A percentile compares a stretch with the other conserved stretches of the same genome.
phyloP scores from a whole-genome alignment of 495 filamentous ascomycete genomes.

The Aspergillus heteromorphus region DNA sequence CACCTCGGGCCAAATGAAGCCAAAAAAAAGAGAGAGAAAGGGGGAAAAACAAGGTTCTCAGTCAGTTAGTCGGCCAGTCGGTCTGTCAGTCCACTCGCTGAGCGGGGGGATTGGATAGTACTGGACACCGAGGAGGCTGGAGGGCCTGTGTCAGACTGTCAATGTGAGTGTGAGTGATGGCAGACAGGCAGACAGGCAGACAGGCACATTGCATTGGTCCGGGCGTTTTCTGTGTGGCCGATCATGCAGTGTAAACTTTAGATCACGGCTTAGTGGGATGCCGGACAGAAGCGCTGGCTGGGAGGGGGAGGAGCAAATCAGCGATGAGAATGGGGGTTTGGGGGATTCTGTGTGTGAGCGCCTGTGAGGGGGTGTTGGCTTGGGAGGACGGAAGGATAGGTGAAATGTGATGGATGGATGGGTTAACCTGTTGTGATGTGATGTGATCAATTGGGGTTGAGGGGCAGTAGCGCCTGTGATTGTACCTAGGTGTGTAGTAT shows the following conservation, averaged over 20 bases:
- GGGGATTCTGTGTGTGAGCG: no score
- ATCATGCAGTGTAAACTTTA: slow-evolving; percentile 22
- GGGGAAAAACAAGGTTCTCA: neutral
- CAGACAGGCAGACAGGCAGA: no score
- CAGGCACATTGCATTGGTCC: neutral
- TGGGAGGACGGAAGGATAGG: neutral
- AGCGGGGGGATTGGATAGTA: no score
- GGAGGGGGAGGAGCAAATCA: slow-evolving; percentile 10
- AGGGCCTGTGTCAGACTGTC: neutral
- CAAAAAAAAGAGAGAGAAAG: no score
- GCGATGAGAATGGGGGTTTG: neutral
- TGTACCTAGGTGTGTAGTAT: no score
- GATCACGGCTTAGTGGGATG: slow-evolving; percentile 19
- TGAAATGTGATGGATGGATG: no score
- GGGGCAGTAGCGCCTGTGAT: slow-evolving; percentile 1
- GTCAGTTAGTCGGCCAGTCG: no score
- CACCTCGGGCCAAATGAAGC: no score
- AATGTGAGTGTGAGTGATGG: neutral
- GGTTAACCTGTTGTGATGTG: no score
- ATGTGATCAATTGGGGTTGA: neutral
- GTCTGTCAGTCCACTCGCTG: neutral
- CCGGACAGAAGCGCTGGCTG: neutral
- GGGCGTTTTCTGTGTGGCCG: slow-evolving; percentile 6
- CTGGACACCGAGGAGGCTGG: no score
- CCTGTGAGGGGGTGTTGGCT: no score